Evolutionary conservation across 2,329 filamentous ascomycete genomes (phyloP), one percentile per base, ranked within the genome.

Genomic region (Fusarium ramigenum): DNA sequence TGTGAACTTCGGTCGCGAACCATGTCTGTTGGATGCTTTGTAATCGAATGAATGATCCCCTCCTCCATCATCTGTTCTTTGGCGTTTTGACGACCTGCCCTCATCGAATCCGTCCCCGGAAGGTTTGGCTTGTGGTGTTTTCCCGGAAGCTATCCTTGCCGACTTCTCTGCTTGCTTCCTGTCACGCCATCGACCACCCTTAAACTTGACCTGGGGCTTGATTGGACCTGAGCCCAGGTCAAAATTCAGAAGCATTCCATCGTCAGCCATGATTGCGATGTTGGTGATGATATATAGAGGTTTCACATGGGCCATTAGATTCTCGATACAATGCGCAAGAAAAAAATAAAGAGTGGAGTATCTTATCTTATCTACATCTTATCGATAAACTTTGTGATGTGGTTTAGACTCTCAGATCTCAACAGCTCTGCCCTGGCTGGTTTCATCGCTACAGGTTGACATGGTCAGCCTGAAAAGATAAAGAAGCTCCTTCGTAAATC

Each of bases 221-320:
- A 93, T 81, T 18, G 92, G 88, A 23, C 85, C 88, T 69, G 93
- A 91, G 34, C 90, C 88, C 64, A 97, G 85, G 77, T 94, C 91
- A 81, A 98, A 98, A 78, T 98, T 98, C 80, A 98, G 86, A 64
- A 98, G 89, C 90, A 99, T 93, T 76, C 95, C 95, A 91, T 97
- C 93, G 85, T 98, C 95, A 58, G 93, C 93, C 95, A 98, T 98
- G 69, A 42, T 73, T 61, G 68, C 60, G 56, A 56, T 67, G 67
- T 52, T 64, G 59, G 54, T 59, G 70, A 66, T 63, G 42, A 39
- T 70, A 39, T 70, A 68, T 52, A 69, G 74, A 67, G 47, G 50
- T 59, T 66, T 61, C 56, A 71, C 74, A 76, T 78, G 76, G 74
- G 73, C 70, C 68, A 68, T 64, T 40, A 63, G 63, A 47, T 60